Conservation (phyloP, 306 rosid species). For the Rubus idaeus region DNA sequence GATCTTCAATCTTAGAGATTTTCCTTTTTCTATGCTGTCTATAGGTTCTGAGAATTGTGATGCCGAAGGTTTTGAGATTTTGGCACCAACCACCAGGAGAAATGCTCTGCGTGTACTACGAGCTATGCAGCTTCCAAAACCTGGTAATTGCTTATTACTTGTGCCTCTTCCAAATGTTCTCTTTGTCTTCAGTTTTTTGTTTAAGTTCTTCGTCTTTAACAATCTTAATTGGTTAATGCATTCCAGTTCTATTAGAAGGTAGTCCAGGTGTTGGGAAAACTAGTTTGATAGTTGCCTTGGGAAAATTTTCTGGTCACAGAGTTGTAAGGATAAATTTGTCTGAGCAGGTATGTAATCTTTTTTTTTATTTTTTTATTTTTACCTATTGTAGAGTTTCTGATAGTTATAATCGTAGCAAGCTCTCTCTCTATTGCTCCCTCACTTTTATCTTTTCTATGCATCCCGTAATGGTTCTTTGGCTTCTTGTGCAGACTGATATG, state of each 20-base stretch:
- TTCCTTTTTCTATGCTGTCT: neutral
- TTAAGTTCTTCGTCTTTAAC: neutral
- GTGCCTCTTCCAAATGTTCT: neutral
- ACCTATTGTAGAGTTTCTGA: neutral
- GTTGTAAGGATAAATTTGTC: slow-evolving; percentile 91
- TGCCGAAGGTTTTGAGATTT: slow-evolving; percentile 60
- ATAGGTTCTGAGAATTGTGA: slow-evolving; percentile 53
- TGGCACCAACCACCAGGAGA: slow-evolving; percentile 75
- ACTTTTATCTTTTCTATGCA: neutral
- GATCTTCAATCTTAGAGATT: neutral
- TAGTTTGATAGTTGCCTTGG: slow-evolving; percentile 85
- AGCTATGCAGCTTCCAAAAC: slow-evolving; percentile 93
- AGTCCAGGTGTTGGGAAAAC: slow-evolving; percentile 99
- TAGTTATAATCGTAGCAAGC: neutral
- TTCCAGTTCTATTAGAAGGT: slow-evolving; percentile 89
- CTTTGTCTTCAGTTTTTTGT: slow-evolving; percentile 1
- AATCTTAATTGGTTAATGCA: slow-evolving; percentile 22
- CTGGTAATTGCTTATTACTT: slow-evolving; percentile 45
- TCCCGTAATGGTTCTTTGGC: neutral
- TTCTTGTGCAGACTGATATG: slow-evolving; percentile 82
- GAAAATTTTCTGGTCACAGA: slow-evolving; percentile 70
- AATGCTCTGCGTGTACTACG: slow-evolving; percentile 82
- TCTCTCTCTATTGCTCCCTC: neutral
- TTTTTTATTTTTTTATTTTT: neutral
- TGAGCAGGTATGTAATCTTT: slow-evolving; percentile 67